These are phyloP conservation scores for Oxyria digyna DNA, from an alignment of 148 eudicot genomes.

Conservation along the genomic window DNA sequence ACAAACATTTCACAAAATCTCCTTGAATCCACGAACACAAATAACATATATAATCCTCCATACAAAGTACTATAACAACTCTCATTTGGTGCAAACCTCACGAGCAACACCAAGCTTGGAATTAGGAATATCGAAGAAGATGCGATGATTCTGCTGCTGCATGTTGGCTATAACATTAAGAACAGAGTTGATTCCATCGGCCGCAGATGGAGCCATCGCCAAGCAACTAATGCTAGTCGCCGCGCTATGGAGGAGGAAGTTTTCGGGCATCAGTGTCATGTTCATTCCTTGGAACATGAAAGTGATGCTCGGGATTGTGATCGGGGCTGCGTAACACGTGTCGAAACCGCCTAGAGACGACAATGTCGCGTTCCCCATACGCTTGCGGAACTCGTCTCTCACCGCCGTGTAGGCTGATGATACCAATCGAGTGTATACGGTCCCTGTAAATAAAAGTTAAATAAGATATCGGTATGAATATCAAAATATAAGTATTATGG, in stretches of 20 bases:
- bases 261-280: slow-evolving; percentile 52
- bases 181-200: slow-evolving; percentile 28
- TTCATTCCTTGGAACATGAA: slow-evolving; percentile 58
- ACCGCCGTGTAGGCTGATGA: slow-evolving; percentile 43
- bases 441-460: slow-evolving; percentile 34
- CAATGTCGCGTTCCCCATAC: slow-evolving; percentile 37
- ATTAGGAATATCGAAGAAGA: slow-evolving; percentile 52
- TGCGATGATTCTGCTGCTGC: slow-evolving; percentile 84
- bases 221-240: slow-evolving; percentile 49
- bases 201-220: slow-evolving; percentile 61
- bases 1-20: not conserved
- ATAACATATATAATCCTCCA: not conserved
- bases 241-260: slow-evolving; percentile 59
- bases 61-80: not conserved
- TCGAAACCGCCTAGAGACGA: slow-evolving; percentile 75
- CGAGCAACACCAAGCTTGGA: slow-evolving; percentile 70
- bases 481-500: too few species aligned
- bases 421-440: slow-evolving; percentile 34
- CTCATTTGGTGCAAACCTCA: slow-evolving; percentile 37
- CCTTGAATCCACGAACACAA: not conserved
- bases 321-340: slow-evolving; percentile 55
- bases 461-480: too few species aligned
- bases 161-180: slow-evolving; percentile 68
- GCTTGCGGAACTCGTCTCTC: slow-evolving; percentile 46
- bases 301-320: slow-evolving; percentile 47